A percentile compares a stretch with the other conserved stretches of the same genome.
Evolutionary conservation across 2,329 filamentous ascomycete genomes (phyloP).

Genomic region (Meredithiella fracta): DNA sequence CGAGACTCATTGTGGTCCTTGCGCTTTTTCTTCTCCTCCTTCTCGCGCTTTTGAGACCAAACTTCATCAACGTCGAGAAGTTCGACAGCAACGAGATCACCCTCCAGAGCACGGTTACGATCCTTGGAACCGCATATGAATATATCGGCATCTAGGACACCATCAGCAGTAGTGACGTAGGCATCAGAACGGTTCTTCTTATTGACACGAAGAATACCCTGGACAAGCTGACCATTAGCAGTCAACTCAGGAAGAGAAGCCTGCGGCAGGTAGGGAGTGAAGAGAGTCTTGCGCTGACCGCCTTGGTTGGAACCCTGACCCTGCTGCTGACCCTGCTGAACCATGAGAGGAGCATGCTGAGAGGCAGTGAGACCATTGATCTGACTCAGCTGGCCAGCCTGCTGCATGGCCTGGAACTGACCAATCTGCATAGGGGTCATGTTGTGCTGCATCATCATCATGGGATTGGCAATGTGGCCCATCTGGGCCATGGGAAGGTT

Average conservation of each 20-base stretch:
- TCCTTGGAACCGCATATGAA: slow-evolving; percentile 99
- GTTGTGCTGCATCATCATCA: slow-evolving; percentile 70
- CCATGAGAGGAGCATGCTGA: slow-evolving; percentile 27
- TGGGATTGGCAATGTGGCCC: slow-evolving; percentile 52
- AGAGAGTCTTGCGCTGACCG: slow-evolving; percentile 93
- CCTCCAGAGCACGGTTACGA: slow-evolving; percentile 88
- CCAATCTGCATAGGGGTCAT: slow-evolving; percentile 76
- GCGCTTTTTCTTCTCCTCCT: slow-evolving; percentile 99
- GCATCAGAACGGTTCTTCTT: slow-evolving; percentile 99
- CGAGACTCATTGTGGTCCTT: slow-evolving; percentile 95
- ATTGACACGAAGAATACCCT: slow-evolving; percentile 92
- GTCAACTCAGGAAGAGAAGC: slow-evolving; percentile 82
- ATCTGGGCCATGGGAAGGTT: slow-evolving; percentile 58
- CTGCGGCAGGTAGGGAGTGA: slow-evolving; percentile 93
- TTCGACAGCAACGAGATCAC: slow-evolving; percentile 88
- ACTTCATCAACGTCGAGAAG: slow-evolving; percentile 96
- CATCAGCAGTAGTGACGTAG: slow-evolving; percentile 86
- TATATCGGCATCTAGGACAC: slow-evolving; percentile 82
- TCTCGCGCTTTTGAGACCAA: slow-evolving; percentile 96
- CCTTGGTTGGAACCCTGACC: slow-evolving; percentile 46
- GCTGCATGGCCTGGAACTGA: slow-evolving; percentile 84
- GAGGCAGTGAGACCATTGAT: slow-evolving; percentile 40
- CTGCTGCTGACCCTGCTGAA: slow-evolving; percentile 47
- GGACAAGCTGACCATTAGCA: slow-evolving; percentile 82
- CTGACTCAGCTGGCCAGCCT: slow-evolving; percentile 58